These are phyloP conservation scores for Trapa incisa DNA, from an alignment of 345 rosid genomes.

Conservation along the genomic window DNA sequence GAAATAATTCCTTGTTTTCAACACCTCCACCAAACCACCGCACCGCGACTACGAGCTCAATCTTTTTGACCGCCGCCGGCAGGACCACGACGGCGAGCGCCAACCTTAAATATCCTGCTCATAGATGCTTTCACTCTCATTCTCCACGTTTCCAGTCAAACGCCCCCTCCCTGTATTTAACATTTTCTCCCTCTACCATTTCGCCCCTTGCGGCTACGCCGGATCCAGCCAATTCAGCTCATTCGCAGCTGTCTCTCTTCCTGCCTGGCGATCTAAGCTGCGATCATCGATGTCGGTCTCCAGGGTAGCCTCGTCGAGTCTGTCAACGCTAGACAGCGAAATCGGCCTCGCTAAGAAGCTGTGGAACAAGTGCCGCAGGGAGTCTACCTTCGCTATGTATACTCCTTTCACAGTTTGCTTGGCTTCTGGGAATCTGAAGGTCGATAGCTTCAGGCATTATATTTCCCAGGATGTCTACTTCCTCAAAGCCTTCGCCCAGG, in stretches of 20 bases:
- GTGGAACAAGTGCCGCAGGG: constrained; percentile 65
- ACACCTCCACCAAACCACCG: neutral
- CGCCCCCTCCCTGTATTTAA: neutral
- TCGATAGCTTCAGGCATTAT: constrained; percentile 60
- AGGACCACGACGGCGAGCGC: neutral
- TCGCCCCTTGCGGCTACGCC: constrained; percentile 14
- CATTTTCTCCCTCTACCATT: constrained; percentile 7
- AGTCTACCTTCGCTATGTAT: constrained; percentile 54
- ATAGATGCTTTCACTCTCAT: constrained; percentile 32
- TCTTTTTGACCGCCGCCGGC: constrained; percentile 2
- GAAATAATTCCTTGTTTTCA: neutral
- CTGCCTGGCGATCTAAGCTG: constrained; percentile 6
- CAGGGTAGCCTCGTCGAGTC: constrained; percentile 8
- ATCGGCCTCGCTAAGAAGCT: constrained; percentile 49
- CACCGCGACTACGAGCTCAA: neutral
- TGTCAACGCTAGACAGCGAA: constrained; percentile 34
- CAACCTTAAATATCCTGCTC: neutral
- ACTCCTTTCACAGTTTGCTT: constrained; percentile 61
- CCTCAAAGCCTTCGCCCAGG: constrained; percentile 78
- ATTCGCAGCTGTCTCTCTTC: constrained; percentile 1
- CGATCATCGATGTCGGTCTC: constrained; percentile 19
- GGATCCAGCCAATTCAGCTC: constrained; percentile 14
- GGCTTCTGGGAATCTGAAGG: constrained; percentile 70
- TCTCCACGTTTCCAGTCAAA: constrained; percentile 2
- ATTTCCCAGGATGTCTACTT: constrained; percentile 75